phyloP scores from a whole-genome alignment of 225 moss, liverwort and hornwort genomes.

The Pleurozium schreberi region DNA sequence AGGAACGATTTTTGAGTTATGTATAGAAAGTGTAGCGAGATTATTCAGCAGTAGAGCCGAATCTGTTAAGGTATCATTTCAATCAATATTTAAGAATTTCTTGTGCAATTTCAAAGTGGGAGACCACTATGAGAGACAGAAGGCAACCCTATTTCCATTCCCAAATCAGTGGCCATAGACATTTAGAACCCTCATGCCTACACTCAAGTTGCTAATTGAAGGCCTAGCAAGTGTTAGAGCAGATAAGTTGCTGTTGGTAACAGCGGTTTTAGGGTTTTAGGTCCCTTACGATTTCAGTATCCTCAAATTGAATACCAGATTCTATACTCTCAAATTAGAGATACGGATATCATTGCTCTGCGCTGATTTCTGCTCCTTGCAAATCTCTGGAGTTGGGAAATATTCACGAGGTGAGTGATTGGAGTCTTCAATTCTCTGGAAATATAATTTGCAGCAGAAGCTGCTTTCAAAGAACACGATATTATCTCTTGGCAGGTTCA shows the following conservation, averaged over 20 bases:
- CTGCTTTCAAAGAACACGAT: background rate
- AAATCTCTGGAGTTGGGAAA: background rate
- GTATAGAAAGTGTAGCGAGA: background rate
- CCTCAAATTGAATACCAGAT: background rate
- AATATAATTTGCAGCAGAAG: background rate
- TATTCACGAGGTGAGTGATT: background rate
- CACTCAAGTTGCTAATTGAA: background rate
- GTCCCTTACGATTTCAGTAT: background rate
- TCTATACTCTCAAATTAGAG: background rate
- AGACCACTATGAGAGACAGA: background rate
- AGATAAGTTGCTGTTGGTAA: background rate
- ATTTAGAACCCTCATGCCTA: background rate
- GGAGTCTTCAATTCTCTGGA: background rate
- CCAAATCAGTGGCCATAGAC: background rate
- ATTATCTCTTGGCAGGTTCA: slow-evolving; percentile 21
- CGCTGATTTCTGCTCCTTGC: background rate
- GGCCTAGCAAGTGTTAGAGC: background rate
- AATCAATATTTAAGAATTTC: background rate
- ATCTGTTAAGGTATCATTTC: background rate
- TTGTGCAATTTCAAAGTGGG: background rate
- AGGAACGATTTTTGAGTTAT: background rate
- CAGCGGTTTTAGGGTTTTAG: background rate
- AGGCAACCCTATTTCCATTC: background rate
- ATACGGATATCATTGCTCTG: background rate
- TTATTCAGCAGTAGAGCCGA: background rate